phyloP scores from a whole-genome alignment of 352 stramenopile species.

The Thraustochytrium sp. region DNA sequence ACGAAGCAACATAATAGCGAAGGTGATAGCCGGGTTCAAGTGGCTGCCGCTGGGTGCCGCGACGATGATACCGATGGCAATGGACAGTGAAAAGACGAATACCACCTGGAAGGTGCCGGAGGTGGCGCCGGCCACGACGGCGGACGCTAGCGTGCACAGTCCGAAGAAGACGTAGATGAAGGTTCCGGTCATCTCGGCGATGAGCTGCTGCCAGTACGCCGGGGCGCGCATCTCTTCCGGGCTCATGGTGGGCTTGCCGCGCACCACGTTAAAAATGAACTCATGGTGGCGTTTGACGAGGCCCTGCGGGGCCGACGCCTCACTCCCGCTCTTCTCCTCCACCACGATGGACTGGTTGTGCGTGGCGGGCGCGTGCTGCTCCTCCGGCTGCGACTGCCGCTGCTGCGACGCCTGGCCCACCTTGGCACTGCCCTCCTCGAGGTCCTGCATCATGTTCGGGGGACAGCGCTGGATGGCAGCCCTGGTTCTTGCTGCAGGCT shows the following conservation, averaged over 20 bases:
- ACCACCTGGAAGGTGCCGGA: not conserved
- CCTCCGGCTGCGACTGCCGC: too few species aligned
- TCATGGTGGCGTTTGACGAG: too few species aligned
- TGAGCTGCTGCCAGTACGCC: not conserved
- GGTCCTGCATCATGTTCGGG: too few species aligned
- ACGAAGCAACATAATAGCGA: constrained; percentile 57
- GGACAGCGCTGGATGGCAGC: too few species aligned
- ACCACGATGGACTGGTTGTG: too few species aligned
- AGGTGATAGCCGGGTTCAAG: constrained; percentile 63
- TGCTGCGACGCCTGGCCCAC: too few species aligned
- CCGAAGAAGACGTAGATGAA: constrained; percentile 10
- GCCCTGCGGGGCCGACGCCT: too few species aligned
- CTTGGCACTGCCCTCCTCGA: too few species aligned
- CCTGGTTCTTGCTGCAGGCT: too few species aligned
- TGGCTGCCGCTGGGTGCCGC: constrained; percentile 60
- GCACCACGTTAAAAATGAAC: too few species aligned
- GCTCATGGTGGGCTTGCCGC: not conserved
- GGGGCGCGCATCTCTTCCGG: not conserved
- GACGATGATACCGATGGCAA: constrained; percentile 52
- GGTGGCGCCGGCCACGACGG: not conserved
- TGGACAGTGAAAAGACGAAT: not conserved
- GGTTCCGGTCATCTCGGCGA: constrained; percentile 9
- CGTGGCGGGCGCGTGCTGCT: too few species aligned
- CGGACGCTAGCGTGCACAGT: not conserved
- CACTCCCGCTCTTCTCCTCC: too few species aligned